These are phyloP conservation scores for Kwoniella newhampshirensis DNA, from an alignment of 768 basidiomycete species.

Conservation along the genomic window DNA sequence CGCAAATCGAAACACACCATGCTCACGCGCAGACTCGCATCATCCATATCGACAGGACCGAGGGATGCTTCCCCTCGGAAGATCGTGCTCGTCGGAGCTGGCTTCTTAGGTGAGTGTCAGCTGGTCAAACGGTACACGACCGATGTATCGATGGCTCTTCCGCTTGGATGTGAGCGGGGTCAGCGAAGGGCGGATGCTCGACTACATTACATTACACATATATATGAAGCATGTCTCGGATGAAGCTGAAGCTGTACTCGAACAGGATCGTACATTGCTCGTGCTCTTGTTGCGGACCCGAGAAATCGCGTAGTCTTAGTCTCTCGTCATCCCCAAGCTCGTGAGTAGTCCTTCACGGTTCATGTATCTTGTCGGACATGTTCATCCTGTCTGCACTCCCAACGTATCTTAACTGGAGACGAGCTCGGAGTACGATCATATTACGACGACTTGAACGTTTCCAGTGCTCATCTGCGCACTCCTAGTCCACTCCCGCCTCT, in stretches of 20 bases:
- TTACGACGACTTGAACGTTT: too few species aligned
- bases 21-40: constrained; percentile 26
- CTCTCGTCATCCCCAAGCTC: constrained; percentile 61
- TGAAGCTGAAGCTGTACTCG: neutral
- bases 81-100: constrained; percentile 57
- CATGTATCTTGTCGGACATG: constrained; percentile 1
- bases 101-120: constrained; percentile 61
- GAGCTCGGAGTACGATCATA: constrained; percentile 1
- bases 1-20: constrained; percentile 7
- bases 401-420: neutral
- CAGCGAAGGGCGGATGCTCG: too few species aligned
- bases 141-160: too few species aligned
- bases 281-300: constrained; percentile 57
- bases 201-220: too few species aligned
- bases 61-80: constrained; percentile 34
- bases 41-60: constrained; percentile 7
- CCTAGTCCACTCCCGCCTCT: constrained; percentile 49
- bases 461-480: neutral
- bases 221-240: neutral
- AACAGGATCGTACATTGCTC: constrained; percentile 65
- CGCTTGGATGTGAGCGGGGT: too few species aligned
- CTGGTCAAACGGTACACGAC: too few species aligned
- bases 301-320: constrained; percentile 61
- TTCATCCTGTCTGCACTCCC: too few species aligned
- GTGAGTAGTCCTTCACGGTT: constrained; percentile 48